Base-by-base conservation (phyloP, 768 basidiomycete genomes). In the Floccularia luteovirens region DNA sequence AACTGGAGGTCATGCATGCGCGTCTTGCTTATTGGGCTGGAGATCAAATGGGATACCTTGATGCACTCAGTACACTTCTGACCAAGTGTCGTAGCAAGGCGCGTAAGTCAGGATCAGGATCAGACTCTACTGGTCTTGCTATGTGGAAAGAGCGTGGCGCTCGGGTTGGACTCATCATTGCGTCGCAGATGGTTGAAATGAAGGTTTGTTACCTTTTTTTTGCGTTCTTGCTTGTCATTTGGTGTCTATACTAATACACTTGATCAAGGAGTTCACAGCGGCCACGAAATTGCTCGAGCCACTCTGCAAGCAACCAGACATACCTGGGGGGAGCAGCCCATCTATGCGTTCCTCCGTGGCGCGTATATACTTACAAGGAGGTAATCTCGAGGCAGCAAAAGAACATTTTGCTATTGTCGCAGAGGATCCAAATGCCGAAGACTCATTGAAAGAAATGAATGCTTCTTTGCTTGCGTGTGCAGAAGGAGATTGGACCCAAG, bases 111-210 rank as follows among this genome's bases (percentile, higher is more conserved):
- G 53, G 53, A 17, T 49, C 47, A 1, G 53, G 53, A 14, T 49
- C 47, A n/a, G 70, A 74, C 42, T 37, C 53, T 4, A 54, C 52
- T 6, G 48, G 62, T 23, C 56, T 68, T 14, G 67, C 70, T 37
- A 89, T 90, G 86, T 91, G 88, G 88, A 79, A 78, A 44, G 88
- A 91, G 57, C 75, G 88, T 41, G 79, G 79, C 3, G 74, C 82
- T 12, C 66, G 89, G 36, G 62, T 90, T n/a, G 77, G 72, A 39
- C 56, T 91, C 40, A 88, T 90, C 44, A 71, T 89, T 34, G 86
- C 87, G 1, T 83, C 82, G 24, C 86, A 90, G 59, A 60, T 90
- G 52, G 65, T 87, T 38, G 89, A 91, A 59, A 87, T 89, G 79
- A 87, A 86, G 69, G 87, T 83, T 33, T 16, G 62, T 42, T 2